Evolutionary conservation across 768 basidiomycete genomes (phyloP).

Genomic region (Chalciporus chontae): DNA sequence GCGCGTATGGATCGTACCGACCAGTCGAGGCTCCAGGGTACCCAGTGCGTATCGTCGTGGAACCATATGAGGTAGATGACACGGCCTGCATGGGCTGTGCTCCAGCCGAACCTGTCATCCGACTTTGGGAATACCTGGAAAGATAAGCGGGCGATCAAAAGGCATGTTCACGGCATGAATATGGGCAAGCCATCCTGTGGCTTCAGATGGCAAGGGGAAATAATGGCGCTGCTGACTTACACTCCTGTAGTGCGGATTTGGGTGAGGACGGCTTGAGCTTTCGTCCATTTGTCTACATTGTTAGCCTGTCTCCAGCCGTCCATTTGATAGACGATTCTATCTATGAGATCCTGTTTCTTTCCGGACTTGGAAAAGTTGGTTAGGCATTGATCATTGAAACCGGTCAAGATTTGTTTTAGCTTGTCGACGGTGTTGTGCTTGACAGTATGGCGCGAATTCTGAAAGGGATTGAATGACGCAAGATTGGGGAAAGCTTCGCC

Average conservation of each 20-base stretch:
- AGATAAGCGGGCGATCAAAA: slow-evolving; percentile 14
- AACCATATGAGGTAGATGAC: slow-evolving; percentile 16
- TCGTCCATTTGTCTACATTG: slow-evolving; percentile 63
- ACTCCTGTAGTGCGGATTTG: slow-evolving; percentile 63
- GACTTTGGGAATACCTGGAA: slow-evolving; percentile 27
- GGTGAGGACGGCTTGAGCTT: slow-evolving; percentile 60
- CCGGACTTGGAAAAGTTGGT: slow-evolving; percentile 69
- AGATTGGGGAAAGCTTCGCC: slow-evolving; percentile 18
- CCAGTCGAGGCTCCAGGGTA: slow-evolving; percentile 30
- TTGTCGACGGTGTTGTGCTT: slow-evolving; percentile 80
- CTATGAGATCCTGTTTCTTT: slow-evolving; percentile 85
- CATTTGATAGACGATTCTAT: slow-evolving; percentile 60
- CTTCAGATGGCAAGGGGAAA: slow-evolving; percentile 1
- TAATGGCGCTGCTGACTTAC: slow-evolving; percentile 47
- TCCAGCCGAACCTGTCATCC: slow-evolving; percentile 21
- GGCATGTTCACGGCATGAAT: slow-evolving; percentile 4
- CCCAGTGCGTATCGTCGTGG: slow-evolving; percentile 13
- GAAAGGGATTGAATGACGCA: slow-evolving; percentile 22
- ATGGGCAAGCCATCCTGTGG: slow-evolving; percentile 3
- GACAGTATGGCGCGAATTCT: slow-evolving; percentile 70
- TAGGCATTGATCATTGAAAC: slow-evolving; percentile 75
- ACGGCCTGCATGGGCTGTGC: slow-evolving; percentile 25
- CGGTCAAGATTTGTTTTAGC: slow-evolving; percentile 76
- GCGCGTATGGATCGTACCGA: slow-evolving; percentile 67
- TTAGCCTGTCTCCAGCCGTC: slow-evolving; percentile 57